These are phyloP conservation scores for Lentinula guzmanii DNA, from an alignment of 768 basidiomycete genomes.

Conservation along the genomic window DNA sequence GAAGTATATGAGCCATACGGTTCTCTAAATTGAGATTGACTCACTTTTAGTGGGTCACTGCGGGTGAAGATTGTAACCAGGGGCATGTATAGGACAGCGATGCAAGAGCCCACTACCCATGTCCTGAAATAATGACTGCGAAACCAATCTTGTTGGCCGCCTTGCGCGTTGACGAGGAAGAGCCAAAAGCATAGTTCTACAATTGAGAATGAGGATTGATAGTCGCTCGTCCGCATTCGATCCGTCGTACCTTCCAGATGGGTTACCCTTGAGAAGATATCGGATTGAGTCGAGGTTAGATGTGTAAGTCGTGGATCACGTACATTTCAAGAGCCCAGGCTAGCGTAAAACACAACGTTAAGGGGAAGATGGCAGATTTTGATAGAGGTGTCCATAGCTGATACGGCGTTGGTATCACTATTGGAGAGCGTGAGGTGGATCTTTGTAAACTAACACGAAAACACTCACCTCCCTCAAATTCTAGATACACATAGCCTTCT, in stretches of 20 bases:
- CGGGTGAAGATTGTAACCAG: slow-evolving; percentile 62
- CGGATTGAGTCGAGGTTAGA: too few species aligned
- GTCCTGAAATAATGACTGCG: slow-evolving; percentile 64
- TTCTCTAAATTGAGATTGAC: slow-evolving; percentile 14
- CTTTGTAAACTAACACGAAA: background rate
- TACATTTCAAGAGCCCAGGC: slow-evolving; percentile 77
- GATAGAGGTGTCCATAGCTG: slow-evolving; percentile 45
- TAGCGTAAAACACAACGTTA: slow-evolving; percentile 57
- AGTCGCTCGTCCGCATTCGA: background rate
- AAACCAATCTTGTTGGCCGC: slow-evolving; percentile 72
- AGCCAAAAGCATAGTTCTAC: slow-evolving; percentile 85
- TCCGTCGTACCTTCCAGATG: slow-evolving; percentile 63
- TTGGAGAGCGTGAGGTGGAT: background rate
- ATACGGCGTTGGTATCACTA: slow-evolving; percentile 65
- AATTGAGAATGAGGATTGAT: slow-evolving; percentile 2
- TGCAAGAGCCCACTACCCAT: slow-evolving; percentile 61
- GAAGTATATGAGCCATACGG: background rate
- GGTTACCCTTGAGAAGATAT: slow-evolving; percentile 45
- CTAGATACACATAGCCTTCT: slow-evolving; percentile 51
- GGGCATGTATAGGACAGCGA: slow-evolving; percentile 64
- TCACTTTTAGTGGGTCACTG: slow-evolving; percentile 50
- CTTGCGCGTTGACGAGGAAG: slow-evolving; percentile 66
- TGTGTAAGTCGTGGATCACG: slow-evolving; percentile 13
- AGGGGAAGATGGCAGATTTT: slow-evolving; percentile 52
- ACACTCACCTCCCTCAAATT: slow-evolving; percentile 44